These are phyloP conservation scores for Sporothrix inflata DNA, from an alignment of 2,329 filamentous ascomycete genomes.

Conservation along the genomic window DNA sequence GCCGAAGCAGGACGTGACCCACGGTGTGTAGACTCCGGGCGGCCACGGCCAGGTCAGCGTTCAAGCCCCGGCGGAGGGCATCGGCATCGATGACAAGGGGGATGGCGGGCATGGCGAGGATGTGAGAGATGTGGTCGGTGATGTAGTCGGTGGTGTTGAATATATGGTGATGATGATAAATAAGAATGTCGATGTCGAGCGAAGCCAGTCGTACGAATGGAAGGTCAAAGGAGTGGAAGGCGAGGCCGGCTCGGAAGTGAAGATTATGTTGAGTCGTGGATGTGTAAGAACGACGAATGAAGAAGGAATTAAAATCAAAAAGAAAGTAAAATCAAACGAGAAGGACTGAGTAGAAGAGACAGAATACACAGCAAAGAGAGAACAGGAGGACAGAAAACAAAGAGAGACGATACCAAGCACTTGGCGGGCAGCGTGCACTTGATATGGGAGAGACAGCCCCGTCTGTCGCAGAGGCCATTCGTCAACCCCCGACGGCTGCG, in stretches of 20 bases:
- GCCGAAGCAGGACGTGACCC: constrained; percentile 21
- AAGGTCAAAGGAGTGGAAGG: not conserved
- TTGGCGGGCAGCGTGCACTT: not conserved
- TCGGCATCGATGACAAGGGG: constrained; percentile 6
- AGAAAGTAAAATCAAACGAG: not conserved
- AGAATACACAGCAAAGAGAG: not conserved
- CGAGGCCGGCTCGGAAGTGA: constrained; percentile 1
- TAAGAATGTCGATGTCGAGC: not conserved
- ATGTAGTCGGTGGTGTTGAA: not conserved
- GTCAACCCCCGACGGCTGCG: not conserved
- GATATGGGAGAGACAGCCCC: not conserved
- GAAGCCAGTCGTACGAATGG: not conserved
- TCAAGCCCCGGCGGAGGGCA: constrained; percentile 8
- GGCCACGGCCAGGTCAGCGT: not conserved
- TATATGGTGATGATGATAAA: not conserved
- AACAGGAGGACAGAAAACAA: not conserved
- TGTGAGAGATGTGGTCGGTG: not conserved
- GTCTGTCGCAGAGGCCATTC: constrained; percentile 7
- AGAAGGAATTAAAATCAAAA: not conserved
- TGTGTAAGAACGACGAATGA: not conserved
- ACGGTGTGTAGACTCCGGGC: constrained; percentile 19
- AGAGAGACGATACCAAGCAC: not conserved
- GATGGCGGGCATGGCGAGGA: not conserved
- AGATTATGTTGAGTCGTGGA: not conserved
- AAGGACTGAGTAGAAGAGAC: not conserved